Conservation (phyloP, 1,284 basidiomycete species). For the Ceratorhiza oryzae-sativae region DNA sequence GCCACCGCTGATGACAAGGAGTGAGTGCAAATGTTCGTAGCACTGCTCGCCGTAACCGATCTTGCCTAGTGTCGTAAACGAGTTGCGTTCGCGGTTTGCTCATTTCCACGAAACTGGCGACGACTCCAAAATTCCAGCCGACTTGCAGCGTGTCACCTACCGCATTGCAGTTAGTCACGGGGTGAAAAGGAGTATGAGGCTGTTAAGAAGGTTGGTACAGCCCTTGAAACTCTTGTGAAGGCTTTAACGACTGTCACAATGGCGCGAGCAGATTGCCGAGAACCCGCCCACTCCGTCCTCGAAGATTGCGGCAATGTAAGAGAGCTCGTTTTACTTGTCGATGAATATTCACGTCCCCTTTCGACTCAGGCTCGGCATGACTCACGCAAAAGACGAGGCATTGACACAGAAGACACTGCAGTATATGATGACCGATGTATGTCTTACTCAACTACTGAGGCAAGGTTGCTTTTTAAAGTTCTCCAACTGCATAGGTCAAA, state of each 20-base stretch:
- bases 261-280: constrained; percentile 35
- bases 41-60: no score
- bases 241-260: no score
- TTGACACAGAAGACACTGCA: constrained; percentile 66
- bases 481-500: constrained; percentile 54
- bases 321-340: constrained; percentile 35
- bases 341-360: constrained; percentile 44
- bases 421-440: constrained; percentile 58
- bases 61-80: constrained; percentile 67
- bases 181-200: constrained; percentile 81
- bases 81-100: constrained; percentile 78
- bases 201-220: constrained; percentile 70
- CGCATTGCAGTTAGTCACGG: constrained; percentile 71
- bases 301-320: constrained; percentile 72
- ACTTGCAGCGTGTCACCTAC: constrained; percentile 68
- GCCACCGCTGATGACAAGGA: constrained; percentile 67
- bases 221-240: not conserved
- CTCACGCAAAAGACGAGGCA: constrained; percentile 55
- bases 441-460: not conserved
- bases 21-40: constrained; percentile 49
- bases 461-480: not conserved
- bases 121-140: constrained; percentile 79
- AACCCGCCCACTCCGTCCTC: constrained; percentile 77
- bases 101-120: constrained; percentile 76
- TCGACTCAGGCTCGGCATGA: constrained; percentile 52